Evolutionary conservation across 1,284 basidiomycete genomes (phyloP).

Genomic region (Cryptococcus sp.): DNA sequence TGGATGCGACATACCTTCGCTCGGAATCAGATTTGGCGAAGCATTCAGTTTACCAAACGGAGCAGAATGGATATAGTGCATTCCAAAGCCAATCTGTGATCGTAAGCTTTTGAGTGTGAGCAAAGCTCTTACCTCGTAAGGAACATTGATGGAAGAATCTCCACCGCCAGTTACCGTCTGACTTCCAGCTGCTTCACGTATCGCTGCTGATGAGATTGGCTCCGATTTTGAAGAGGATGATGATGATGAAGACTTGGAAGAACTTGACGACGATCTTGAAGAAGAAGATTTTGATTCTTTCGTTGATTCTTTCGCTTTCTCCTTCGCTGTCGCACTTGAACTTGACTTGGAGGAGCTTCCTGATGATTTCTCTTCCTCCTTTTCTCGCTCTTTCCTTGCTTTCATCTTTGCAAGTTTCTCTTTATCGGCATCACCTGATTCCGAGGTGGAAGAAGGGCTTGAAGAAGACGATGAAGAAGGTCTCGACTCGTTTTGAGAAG

Average conservation of each 20-base stretch:
- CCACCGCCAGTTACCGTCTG: slow-evolving; percentile 4
- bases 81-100: slow-evolving; percentile 26
- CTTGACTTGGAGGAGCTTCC: slow-evolving; percentile 1
- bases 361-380: slow-evolving; percentile 11
- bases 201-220: slow-evolving; percentile 12
- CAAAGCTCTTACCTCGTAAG: slow-evolving; percentile 5
- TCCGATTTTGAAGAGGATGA: slow-evolving; percentile 13
- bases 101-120: not conserved
- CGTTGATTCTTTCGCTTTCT: not conserved
- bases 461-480: not conserved
- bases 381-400: slow-evolving; percentile 18
- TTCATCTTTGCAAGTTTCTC: slow-evolving; percentile 25
- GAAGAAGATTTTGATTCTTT: slow-evolving; percentile 2
- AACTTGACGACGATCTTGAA: slow-evolving; percentile 5
- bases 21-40: slow-evolving; percentile 16
- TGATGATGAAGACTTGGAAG: not conserved
- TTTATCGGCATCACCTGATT: slow-evolving; percentile 9
- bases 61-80: slow-evolving; percentile 32
- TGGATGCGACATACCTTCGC: slow-evolving; percentile 32
- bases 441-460: not conserved
- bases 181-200: slow-evolving; percentile 8
- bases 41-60: slow-evolving; percentile 13
- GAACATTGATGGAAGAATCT: slow-evolving; percentile 3
- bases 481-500: not conserved
- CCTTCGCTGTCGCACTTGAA: not conserved